Base-by-base conservation (phyloP, 495 filamentous ascomycete species). In the Staphylotrichum longicolle region DNA sequence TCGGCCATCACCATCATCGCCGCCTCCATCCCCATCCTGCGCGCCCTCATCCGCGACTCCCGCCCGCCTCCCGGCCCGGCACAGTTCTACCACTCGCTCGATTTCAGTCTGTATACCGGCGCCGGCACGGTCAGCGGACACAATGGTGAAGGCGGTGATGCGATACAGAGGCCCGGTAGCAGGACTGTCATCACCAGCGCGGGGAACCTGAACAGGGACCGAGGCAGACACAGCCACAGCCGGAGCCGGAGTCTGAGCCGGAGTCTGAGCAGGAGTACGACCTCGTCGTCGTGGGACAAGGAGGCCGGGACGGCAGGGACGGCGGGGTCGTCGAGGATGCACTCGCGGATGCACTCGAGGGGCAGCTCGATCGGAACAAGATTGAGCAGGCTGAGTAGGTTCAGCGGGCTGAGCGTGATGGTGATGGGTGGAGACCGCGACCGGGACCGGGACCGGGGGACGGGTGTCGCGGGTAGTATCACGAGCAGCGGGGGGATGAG, bases 1-100 rank as follows among this genome's bases (percentile, higher is more conserved):
- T 40, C 51, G 4, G 70, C 72, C 12, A 69, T 72, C 10, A 69
- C 70, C 10, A 71, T 75, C 48, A 66, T 73, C 55, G 72, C 72
- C 0, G 69, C 69, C 0, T 70, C 66, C 0, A 72, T 73, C 7
- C 72, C 71, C 5, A 71, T 73, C 8, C 46, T 75, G 3, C 66
- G 72, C 4, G 68, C 69, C 1, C 51, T 73, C 9, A 35, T 73
- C 41, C 65, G 68, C n/a, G 68, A 70, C 58, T 64, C 52, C 5
- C 54, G 66, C 12, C 68, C 70, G 33, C 63, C 64, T 4, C 64
- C 67, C 9, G 64, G 67, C 1, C 65, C 67, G 8, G 67, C 63
- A 0, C 52, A 64, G 40, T 72, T 72, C 42, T 54, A 54, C 14
- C 52, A 54, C 52, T 9, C 37, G 1, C 20, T 42, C 9, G 47